Evolutionary conservation across 164 flowering plant genomes (phyloP).

Genomic region (Dillenia suffruticosa): DNA sequence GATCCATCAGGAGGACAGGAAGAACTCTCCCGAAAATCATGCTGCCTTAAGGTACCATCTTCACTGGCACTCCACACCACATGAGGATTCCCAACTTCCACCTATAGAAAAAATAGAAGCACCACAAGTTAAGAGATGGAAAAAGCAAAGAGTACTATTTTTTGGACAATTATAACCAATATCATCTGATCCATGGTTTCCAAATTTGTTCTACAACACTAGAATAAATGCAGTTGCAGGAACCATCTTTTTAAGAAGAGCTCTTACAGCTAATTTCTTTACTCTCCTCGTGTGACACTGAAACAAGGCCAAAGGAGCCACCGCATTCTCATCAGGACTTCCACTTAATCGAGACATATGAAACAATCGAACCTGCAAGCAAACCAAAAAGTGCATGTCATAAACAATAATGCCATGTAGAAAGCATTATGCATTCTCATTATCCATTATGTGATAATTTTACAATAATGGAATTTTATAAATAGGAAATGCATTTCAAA

Average conservation of each 20-base stretch:
- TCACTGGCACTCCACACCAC: constrained; percentile 99
- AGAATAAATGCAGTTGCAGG: no score
- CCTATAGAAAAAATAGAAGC: constrained; percentile 35
- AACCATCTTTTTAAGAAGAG: neutral
- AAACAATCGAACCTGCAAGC: constrained; percentile 71
- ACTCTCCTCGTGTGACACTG: constrained; percentile 90
- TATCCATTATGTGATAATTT: no score
- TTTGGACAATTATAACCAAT: no score
- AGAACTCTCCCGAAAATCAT: constrained; percentile 87
- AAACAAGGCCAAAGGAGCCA: constrained; percentile 57
- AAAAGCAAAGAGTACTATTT: neutral
- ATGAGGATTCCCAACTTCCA: constrained; percentile 93
- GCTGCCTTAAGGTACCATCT: constrained; percentile 97
- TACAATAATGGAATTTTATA: no score
- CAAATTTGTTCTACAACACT: no score
- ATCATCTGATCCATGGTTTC: no score
- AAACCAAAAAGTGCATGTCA: constrained; percentile 12
- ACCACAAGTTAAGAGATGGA: neutral
- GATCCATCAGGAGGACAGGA: constrained; percentile 93
- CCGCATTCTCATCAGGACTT: constrained; percentile 38
- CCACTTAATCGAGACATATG: constrained; percentile 59
- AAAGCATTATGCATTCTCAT: no score
- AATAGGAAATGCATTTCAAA: no score
- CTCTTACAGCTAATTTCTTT: constrained; percentile 85
- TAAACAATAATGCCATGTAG: neutral